Evolutionary conservation across 2,329 filamentous ascomycete species (phyloP), one percentile per base, ranked within the genome.

Genomic region (Aspergillus sp.): DNA sequence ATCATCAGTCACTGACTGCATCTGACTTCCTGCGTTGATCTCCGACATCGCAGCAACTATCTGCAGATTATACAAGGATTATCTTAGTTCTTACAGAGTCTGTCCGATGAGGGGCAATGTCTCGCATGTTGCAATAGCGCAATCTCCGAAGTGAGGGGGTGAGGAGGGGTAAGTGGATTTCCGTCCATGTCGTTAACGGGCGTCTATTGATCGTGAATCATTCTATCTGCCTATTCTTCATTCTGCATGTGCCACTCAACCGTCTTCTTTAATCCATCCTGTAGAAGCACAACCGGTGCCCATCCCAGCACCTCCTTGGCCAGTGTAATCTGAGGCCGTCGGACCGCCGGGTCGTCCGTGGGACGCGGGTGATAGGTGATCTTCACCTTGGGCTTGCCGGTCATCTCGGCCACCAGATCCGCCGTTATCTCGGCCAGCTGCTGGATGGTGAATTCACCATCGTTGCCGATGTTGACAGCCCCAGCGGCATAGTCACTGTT

Each of bases 401-500:
- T 46, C 10, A 45, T 43, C 28, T 44, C 31, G 7, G 41, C 32
- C 7, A 60, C 54, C 9, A 59, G 40, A 12, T 50, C 43, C 6
- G 49, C 43, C 9, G 58, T 49, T 42, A 56, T 52, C 33, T 54
- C 50, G 12, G 60, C 60, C 40, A 65, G 52, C 28, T 58, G 43
- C 38, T 54, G 49, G 42, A 63, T 58, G 2, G 58, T 56, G 30
- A 57, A 56, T 40, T 64, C 61, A 7, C 54, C 47, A 28, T 56
- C 52, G 36, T 63, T 64, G 4, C 61, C 60, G 33, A 65, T 54
- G 42, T 64, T 65, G 12, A 63, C 56, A 2, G 59, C 58, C 4
- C 34, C 39, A 8, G 53, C 44, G 5, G 44, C 50, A 42, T 50
- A 59, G 13, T 54, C 52, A 27, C 51, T 58, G 8, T 55, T 53